These are phyloP conservation scores for Nitzschia sp. DNA, from an alignment of 108 stramenopile genomes.

Conservation along the genomic window DNA sequence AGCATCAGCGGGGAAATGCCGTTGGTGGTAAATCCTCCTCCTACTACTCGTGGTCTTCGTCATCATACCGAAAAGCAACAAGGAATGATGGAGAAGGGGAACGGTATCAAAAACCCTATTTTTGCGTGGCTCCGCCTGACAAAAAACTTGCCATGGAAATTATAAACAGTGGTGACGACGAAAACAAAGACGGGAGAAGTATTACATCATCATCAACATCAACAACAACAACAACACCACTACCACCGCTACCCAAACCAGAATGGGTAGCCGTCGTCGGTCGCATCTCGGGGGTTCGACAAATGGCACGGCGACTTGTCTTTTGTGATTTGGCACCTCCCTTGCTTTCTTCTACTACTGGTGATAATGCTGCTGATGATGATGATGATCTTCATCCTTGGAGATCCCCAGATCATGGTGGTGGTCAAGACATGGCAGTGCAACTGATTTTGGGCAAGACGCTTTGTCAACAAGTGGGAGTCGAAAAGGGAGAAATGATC, in stretches of 20 bases:
- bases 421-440: conserved; percentile 38
- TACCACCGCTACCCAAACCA: not conserved
- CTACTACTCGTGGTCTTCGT: not conserved
- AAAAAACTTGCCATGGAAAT: not conserved
- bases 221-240: not conserved
- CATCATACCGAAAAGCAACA: not conserved
- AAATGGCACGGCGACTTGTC: conserved; percentile 31
- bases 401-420: conserved; percentile 18
- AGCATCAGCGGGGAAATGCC: no score
- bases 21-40: not conserved
- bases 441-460: conserved; percentile 44
- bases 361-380: not conserved
- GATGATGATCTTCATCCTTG: conserved; percentile 16
- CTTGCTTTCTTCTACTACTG: not conserved
- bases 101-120: conserved; percentile 17
- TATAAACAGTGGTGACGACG: not conserved
- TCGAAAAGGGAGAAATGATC: conserved; percentile 4
- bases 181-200: no score
- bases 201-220: not conserved
- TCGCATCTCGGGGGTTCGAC: conserved; percentile 35
- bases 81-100: not conserved
- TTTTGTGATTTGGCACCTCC: conserved; percentile 48
- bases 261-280: conserved; percentile 27
- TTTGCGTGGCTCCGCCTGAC: conserved; percentile 21
- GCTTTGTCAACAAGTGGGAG: conserved; percentile 19